Conservation (phyloP, 306 rosid species). For the Amphicarpaea edgeworthii region DNA sequence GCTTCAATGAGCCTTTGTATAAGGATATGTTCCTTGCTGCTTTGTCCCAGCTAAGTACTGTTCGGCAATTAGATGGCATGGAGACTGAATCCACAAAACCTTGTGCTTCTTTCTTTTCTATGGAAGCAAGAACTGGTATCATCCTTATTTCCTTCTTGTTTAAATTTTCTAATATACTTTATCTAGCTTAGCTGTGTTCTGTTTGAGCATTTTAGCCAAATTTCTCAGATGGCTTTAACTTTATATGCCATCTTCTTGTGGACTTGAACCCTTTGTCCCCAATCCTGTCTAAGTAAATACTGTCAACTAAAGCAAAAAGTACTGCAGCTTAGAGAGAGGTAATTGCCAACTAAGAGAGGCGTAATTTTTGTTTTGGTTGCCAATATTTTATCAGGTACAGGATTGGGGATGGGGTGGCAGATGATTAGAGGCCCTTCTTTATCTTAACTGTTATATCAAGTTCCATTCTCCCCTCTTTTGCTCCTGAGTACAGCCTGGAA, state of each 20-base stretch:
- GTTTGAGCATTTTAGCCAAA: slow-evolving; percentile 39
- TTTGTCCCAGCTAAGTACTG: slow-evolving; percentile 54
- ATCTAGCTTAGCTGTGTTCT: slow-evolving; percentile 22
- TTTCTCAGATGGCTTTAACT: slow-evolving; percentile 33
- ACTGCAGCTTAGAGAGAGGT: background rate
- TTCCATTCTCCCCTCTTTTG: background rate
- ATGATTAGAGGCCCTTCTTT: slow-evolving; percentile 18
- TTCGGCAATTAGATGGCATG: slow-evolving; percentile 51
- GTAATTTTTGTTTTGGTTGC: slow-evolving; percentile 20
- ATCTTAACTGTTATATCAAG: background rate
- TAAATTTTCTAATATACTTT: slow-evolving; percentile 20
- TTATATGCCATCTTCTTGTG: slow-evolving; percentile 20
- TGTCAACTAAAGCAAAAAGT: slow-evolving; percentile 16
- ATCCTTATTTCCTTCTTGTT: slow-evolving; percentile 31
- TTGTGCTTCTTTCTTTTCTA: slow-evolving; percentile 56
- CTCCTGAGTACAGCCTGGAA: slow-evolving; percentile 4
- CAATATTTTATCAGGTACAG: slow-evolving; percentile 13
- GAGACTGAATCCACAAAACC: slow-evolving; percentile 68
- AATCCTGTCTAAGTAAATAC: slow-evolving; percentile 17
- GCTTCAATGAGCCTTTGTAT: slow-evolving; percentile 77
- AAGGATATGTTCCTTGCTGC: slow-evolving; percentile 68
- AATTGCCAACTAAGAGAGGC: slow-evolving; percentile 2
- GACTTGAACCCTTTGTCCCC: slow-evolving; percentile 25
- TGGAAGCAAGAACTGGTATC: slow-evolving; percentile 71
- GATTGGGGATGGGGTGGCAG: slow-evolving; percentile 5